Base-by-base conservation (phyloP, 768 basidiomycete species). In the Lactifluus echinatus region DNA sequence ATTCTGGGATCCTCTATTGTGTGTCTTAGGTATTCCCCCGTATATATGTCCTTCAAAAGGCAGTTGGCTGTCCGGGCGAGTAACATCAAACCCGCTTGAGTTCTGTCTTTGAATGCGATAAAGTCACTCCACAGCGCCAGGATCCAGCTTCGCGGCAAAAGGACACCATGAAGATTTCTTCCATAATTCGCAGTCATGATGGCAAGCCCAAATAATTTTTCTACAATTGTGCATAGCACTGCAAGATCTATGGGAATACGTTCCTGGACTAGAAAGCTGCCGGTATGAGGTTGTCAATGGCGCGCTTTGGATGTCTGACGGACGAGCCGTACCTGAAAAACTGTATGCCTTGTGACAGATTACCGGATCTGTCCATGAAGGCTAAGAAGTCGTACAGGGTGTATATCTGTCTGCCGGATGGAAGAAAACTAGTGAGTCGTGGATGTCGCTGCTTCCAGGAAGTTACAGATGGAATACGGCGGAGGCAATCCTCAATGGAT, bases 131-230 rank as follows among this genome's bases (percentile, higher is more conserved):
- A 63, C 43, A 26, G 39, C 17, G 59, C 56, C 15, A 70, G 33
- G 19, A 82, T 63, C 82, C 82, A 85, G 50, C 74, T 76, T 2
- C 74, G 74, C 0, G 84, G 84, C 33, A 85, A 71, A 4, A 76
- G 75, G 26, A 81, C 61, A 15, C 72, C 70, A 63, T 84, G 77
- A 0, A 81, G 65, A 15, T 60, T 44, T 12, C 59, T 37, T 28
- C 63, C 60, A 54, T 67, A 64, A 0, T 66, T 67, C 40, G 65
- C 63, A 1, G 71, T 69, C 2, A 84, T 52, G 4, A 78, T 68
- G 4, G 74, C 62, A 14, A 70, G 71, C 7, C 71, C 71, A 46
- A 77, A 75, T 2, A 85, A 64, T 10, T 67, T 66, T 40, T 86
- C 84, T 17, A 81, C 57, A 43, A 77, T 67, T 52, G 79, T 74